phyloP scores from a whole-genome alignment of 768 basidiomycete species.

The Gautieria morchelliformis region DNA sequence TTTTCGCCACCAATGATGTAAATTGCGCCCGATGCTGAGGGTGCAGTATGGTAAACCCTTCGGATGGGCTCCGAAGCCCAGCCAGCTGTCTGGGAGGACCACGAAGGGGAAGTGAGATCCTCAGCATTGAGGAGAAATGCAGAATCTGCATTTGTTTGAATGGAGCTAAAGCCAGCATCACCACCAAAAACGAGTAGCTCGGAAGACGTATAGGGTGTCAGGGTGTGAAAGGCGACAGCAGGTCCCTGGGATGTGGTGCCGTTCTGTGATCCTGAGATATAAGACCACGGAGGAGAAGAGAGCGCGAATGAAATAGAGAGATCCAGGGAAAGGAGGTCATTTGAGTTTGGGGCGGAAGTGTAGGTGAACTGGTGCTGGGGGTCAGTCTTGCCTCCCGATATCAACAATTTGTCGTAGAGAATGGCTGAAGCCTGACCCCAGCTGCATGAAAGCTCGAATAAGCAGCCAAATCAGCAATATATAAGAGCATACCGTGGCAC shows the following conservation, averaged over 20 bases:
- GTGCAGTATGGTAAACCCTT: conserved; percentile 64
- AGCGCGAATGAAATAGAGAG: conserved; percentile 48
- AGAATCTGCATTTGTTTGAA: conserved; percentile 43
- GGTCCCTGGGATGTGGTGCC: conserved; percentile 43
- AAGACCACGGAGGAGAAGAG: conserved; percentile 61
- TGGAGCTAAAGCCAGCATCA: conserved; percentile 52
- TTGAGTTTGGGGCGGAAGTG: conserved; percentile 59
- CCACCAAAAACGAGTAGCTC: conserved; percentile 67
- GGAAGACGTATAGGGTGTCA: conserved; percentile 53
- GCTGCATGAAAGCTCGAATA: conserved; percentile 30
- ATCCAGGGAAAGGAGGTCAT: conserved; percentile 63
- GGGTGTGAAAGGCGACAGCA: conserved; percentile 67
- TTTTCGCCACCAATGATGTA: conserved; percentile 74
- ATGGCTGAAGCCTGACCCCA: conserved; percentile 75
- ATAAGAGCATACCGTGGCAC: not conserved
- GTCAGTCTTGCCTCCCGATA: conserved; percentile 80
- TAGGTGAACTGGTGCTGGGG: conserved; percentile 60
- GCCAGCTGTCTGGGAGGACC: conserved; percentile 34
- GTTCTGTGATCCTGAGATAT: conserved; percentile 39
- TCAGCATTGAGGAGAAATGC: conserved; percentile 43
- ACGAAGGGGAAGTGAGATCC: conserved; percentile 30
- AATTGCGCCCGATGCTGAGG: conserved; percentile 37
- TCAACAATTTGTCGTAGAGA: conserved; percentile 48
- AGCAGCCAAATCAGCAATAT: not conserved
- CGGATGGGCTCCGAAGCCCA: conserved; percentile 65